These are phyloP conservation scores for Scalesia atractyloides DNA, from an alignment of 129 eudicot genomes.

Conservation along the genomic window DNA sequence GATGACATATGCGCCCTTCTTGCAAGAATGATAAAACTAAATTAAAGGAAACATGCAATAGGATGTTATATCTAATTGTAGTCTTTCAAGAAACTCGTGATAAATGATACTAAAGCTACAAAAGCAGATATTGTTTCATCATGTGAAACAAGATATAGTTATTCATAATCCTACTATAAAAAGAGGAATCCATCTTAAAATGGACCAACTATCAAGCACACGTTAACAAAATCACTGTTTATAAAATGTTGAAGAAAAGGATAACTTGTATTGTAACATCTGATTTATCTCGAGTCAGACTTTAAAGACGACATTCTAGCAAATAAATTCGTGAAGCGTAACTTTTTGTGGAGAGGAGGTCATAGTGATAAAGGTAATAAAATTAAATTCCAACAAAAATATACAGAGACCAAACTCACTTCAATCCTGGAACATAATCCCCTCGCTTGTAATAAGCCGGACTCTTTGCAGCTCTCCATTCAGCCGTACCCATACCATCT, in stretches of 20 bases:
- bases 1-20: too few species aligned
- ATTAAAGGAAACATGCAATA: too few species aligned
- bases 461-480: constrained; percentile 99
- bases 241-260: not conserved
- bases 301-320: not conserved
- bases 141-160: not conserved
- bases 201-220: not conserved
- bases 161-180: not conserved
- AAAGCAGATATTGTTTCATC: not conserved
- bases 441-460: constrained; percentile 98
- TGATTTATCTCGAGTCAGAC: not conserved
- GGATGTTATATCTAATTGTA: too few species aligned
- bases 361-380: constrained; percentile 3
- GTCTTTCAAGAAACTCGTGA: too few species aligned
- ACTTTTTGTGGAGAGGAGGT: not conserved
- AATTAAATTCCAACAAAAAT: not conserved
- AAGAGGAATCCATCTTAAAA: not conserved
- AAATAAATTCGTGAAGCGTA: not conserved
- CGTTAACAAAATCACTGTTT: not conserved
- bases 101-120: too few species aligned
- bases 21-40: too few species aligned
- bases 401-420: constrained; percentile 40
- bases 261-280: not conserved
- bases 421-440: constrained; percentile 97
- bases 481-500: constrained; percentile 99